Conservation (phyloP, 2,329 filamentous ascomycete genomes). For the Coniosporium tulheliwenetii region DNA sequence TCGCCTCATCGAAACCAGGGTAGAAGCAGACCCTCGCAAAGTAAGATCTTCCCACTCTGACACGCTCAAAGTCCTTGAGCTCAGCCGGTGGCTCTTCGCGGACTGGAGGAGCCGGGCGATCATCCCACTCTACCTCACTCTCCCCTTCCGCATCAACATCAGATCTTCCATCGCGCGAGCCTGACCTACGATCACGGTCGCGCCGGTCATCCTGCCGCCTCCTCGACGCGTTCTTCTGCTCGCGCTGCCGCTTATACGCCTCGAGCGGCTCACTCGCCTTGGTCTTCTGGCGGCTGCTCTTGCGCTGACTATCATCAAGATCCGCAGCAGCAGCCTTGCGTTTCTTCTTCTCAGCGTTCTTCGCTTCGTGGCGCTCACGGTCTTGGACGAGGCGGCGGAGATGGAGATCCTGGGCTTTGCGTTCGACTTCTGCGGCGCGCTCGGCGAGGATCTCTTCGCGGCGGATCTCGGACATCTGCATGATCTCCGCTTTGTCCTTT, state of each 20-base stretch:
- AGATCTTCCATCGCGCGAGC: slow-evolving; percentile 17
- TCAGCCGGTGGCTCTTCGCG: slow-evolving; percentile 56
- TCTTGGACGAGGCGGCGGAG: slow-evolving; percentile 62
- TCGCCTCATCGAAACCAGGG: slow-evolving; percentile 69
- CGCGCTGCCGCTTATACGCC: slow-evolving; percentile 43
- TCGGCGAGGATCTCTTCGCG: slow-evolving; percentile 83
- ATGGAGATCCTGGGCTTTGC: slow-evolving; percentile 65
- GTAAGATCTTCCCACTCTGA: slow-evolving; percentile 68
- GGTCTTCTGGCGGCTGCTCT: slow-evolving; percentile 37
- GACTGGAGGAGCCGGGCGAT: slow-evolving; percentile 33
- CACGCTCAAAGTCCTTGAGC: slow-evolving; percentile 68
- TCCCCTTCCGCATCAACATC: slow-evolving; percentile 49
- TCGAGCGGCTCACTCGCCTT: slow-evolving; percentile 65
- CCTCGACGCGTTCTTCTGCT: slow-evolving; percentile 43
- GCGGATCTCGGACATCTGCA: slow-evolving; percentile 77
- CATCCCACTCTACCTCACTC: slow-evolving; percentile 67
- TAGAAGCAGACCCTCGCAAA: slow-evolving; percentile 90
- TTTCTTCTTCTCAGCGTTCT: slow-evolving; percentile 37
- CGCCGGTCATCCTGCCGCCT: slow-evolving; percentile 32
- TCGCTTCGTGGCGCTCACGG: slow-evolving; percentile 45
- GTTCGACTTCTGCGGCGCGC: slow-evolving; percentile 68
- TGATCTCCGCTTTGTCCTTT: slow-evolving; percentile 45
- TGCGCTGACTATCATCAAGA: slow-evolving; percentile 60
- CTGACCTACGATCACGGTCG: slow-evolving; percentile 30
- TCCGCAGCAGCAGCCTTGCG: slow-evolving; percentile 69